Base-by-base conservation (phyloP, 129 eudicot genomes). In the Lactuca saligna region DNA sequence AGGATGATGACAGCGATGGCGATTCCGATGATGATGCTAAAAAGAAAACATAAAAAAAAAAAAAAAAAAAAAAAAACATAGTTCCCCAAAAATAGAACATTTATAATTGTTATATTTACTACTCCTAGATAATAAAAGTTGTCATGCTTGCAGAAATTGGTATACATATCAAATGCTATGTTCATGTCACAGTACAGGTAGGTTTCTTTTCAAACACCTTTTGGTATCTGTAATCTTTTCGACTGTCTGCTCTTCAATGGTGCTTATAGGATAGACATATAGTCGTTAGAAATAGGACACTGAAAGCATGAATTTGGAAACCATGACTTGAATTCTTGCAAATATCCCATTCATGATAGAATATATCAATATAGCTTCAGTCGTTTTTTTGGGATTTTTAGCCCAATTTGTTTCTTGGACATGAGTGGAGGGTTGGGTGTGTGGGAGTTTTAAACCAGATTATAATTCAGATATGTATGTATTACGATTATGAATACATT, bases 1-100 rank as follows among this genome's bases (percentile, higher is more conserved):
- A 69, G 0, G 65, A 50, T 31, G 61, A 39, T 7, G 59, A 74
- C 10, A 54, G 32, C 15, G 79, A 76, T 49, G 83, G 56, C 14
- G 63, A 58, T 35, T 38, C 55, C 16, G 82, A 69, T 4, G 67
- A 41, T 25, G 57, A 31, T 34, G 48, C 63, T 69, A 65, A 74
- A 65, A 74, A 65, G 66, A 56, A 74, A 65, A 59, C 39, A 10
- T 44, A 37, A 32, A 57, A 74, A 46, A 46, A 56, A 17, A 65
- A 74, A 65, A 74, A 65, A 60, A 56, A 74, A 65, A 59, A 37
- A 32, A 57, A 74, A 46, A 46, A 56, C 12, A 2, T 35, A 50
- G 51, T 15, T 59, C 54, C 1, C 34, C 53, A 38, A 51, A 35
- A 50, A 13, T 37, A 35, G 17, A 46, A 11, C 57, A 25, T 56